These are phyloP conservation scores for Lindgomyces ingoldianus DNA, from an alignment of 495 filamentous ascomycete species.

Conservation along the genomic window DNA sequence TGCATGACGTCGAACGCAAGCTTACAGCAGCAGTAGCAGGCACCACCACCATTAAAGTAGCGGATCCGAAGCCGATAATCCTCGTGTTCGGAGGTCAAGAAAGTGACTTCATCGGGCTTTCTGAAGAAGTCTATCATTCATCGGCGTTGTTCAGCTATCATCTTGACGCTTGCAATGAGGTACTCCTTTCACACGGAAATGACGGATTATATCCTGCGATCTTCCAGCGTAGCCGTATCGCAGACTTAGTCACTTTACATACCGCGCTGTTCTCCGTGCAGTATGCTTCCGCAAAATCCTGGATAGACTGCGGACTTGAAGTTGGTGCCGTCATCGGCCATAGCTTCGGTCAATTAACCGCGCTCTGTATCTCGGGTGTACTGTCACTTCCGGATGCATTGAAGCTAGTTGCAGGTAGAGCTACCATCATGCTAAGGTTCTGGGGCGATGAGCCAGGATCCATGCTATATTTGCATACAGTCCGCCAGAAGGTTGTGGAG, in stretches of 20 bases:
- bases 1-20: background rate
- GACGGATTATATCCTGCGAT: slow-evolving; percentile 7
- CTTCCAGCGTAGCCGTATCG: slow-evolving; percentile 1
- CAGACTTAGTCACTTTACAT: slow-evolving; percentile 16
- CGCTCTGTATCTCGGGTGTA: slow-evolving; percentile 26
- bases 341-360: slow-evolving; percentile 41
- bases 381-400: slow-evolving; percentile 24
- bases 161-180: slow-evolving; percentile 22
- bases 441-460: slow-evolving; percentile 24
- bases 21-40: background rate
- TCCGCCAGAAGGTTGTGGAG: background rate
- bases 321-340: slow-evolving; percentile 52
- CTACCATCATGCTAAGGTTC: slow-evolving; percentile 10
- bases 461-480: slow-evolving; percentile 11
- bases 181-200: background rate
- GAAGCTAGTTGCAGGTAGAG: slow-evolving; percentile 18
- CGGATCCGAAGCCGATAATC: background rate
- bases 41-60: background rate
- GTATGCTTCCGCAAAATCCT: slow-evolving; percentile 51
- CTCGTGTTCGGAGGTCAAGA: slow-evolving; percentile 13
- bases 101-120: background rate
- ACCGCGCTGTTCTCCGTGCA: slow-evolving; percentile 50
- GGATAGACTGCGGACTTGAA: slow-evolving; percentile 51
- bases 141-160: slow-evolving; percentile 53
- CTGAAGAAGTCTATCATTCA: background rate